phyloP scores from a whole-genome alignment of 345 rosid genomes.

The Cardiospermum halicacabum region DNA sequence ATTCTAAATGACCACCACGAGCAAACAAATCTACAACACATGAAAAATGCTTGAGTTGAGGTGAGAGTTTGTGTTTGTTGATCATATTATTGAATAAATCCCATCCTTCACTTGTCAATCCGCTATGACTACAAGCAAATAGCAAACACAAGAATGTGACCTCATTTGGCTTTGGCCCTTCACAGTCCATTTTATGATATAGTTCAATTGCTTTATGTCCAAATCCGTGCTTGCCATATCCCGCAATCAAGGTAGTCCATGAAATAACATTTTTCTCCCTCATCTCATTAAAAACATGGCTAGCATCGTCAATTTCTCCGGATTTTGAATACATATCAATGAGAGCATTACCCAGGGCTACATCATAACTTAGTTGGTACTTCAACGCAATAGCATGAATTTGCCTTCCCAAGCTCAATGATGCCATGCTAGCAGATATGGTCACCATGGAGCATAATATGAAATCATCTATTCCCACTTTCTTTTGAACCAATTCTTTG shows the following conservation, averaged over 20 bases:
- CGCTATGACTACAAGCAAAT: constrained; percentile 68
- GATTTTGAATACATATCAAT: constrained; percentile 77
- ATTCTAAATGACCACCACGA: constrained; percentile 55
- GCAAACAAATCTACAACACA: constrained; percentile 69
- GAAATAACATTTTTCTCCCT: constrained; percentile 54
- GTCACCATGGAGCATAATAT: constrained; percentile 53
- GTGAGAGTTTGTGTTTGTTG: constrained; percentile 37
- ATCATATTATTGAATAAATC: constrained; percentile 51
- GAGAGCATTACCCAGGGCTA: constrained; percentile 53
- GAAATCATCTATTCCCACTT: constrained; percentile 48
- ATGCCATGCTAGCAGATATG: constrained; percentile 49
- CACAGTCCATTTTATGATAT: constrained; percentile 47
- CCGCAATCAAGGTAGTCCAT: constrained; percentile 67
- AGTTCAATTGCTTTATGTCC: constrained; percentile 49
- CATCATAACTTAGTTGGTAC: constrained; percentile 37
- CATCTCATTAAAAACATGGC: constrained; percentile 45
- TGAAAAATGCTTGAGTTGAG: constrained; percentile 58
- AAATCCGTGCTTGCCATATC: constrained; percentile 64
- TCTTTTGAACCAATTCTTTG: constrained; percentile 41
- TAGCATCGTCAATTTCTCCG: constrained; percentile 60
- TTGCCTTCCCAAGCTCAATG: constrained; percentile 55
- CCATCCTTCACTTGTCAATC: constrained; percentile 52
- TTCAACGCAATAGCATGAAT: constrained; percentile 56
- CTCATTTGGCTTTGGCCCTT: constrained; percentile 54
- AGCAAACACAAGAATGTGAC: constrained; percentile 62